Evolutionary conservation across 208 protist species (phyloP).

Genomic region (Leishmania guyanensis): DNA sequence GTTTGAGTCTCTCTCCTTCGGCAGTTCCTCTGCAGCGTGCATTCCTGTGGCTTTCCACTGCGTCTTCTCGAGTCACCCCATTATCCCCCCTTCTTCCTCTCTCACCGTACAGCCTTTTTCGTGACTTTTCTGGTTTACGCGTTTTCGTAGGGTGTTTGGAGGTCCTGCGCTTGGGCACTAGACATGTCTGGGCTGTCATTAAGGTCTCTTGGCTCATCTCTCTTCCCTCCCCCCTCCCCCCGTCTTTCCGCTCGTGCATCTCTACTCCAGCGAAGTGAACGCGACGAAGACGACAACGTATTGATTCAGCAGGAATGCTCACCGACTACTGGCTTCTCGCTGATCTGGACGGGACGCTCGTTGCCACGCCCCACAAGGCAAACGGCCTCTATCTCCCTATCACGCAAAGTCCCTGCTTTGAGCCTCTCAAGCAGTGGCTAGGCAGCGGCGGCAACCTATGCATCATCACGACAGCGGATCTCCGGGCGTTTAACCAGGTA

Average conservation of each 20-base stretch:
- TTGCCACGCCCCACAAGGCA: conserved; percentile 86
- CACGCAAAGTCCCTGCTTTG: conserved; percentile 60
- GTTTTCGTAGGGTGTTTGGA: neutral
- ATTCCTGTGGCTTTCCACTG: neutral
- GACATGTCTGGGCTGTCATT: too few species aligned
- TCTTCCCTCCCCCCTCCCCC: neutral
- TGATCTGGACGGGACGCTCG: conserved; percentile 85
- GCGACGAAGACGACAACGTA: neutral
- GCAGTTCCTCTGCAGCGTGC: neutral
- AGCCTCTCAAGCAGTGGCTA: conserved; percentile 64
- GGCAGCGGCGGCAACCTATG: conserved; percentile 75
- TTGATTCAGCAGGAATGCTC: conserved; percentile 37
- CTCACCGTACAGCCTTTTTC: neutral
- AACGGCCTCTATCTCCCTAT: conserved; percentile 73
- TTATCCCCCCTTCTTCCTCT: conserved; percentile 8
- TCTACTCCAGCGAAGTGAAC: neutral
- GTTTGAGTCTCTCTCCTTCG: neutral
- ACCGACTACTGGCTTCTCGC: conserved; percentile 71
- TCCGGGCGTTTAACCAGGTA: conserved; percentile 71
- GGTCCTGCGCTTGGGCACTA: neutral
- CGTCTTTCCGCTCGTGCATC: neutral
- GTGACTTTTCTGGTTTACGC: neutral
- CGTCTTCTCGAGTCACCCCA: neutral
- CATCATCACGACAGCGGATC: conserved; percentile 82
- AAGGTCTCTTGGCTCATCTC: neutral